phyloP scores from a whole-genome alignment of 106 monocot species.

The Cymbidium sinense region DNA sequence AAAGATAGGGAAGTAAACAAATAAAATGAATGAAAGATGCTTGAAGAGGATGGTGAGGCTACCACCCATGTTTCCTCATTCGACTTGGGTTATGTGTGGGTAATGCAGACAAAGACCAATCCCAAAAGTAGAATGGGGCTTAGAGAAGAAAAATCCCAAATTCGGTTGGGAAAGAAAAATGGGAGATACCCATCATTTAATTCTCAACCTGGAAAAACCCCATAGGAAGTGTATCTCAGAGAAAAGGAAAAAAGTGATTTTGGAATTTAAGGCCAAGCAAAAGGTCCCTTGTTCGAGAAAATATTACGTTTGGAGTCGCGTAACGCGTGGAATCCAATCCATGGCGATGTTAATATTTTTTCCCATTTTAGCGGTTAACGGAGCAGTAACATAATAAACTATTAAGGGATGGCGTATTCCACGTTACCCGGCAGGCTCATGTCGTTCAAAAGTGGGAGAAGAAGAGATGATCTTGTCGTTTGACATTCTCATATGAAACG shows the following conservation, averaged over 20 bases:
- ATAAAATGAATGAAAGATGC: slow-evolving; percentile 17
- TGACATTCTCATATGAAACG: no score
- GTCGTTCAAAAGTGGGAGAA: no score
- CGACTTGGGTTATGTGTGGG: neutral
- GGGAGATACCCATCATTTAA: neutral
- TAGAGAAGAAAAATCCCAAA: neutral
- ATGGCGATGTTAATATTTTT: no score
- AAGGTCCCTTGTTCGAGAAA: neutral
- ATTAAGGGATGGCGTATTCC: no score
- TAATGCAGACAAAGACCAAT: no score
- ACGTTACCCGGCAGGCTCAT: no score
- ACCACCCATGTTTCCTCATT: slow-evolving; percentile 98
- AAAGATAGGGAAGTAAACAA: slow-evolving; percentile 1
- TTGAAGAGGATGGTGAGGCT: slow-evolving; percentile 97
- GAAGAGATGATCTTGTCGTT: no score
- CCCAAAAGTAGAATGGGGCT: neutral
- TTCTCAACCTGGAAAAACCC: no score
- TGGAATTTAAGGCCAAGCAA: neutral
- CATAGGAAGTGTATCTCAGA: neutral
- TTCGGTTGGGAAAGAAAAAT: neutral
- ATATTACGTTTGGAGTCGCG: no score
- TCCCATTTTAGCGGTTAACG: no score
- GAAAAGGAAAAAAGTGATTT: slow-evolving; percentile 6
- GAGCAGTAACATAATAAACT: no score
- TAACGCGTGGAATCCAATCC: no score